Conservation (phyloP, 2,329 filamentous ascomycete species). For the Cadophora gregata region DNA sequence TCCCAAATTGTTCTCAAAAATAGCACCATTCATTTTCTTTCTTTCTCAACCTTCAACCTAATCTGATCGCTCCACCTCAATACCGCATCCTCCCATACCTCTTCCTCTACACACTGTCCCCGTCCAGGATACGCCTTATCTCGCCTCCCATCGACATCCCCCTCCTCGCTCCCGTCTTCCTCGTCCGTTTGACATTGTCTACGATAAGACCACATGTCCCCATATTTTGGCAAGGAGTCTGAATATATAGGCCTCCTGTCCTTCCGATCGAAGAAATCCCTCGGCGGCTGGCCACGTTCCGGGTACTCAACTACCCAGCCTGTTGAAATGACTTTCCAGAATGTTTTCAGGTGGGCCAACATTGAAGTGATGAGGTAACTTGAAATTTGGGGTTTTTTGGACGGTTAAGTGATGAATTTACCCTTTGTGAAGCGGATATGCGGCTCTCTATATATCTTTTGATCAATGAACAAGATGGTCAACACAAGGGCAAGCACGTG, state of each 20-base stretch:
- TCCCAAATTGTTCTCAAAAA: background rate
- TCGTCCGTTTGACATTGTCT: background rate
- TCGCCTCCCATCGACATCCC: background rate
- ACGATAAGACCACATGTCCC: slow-evolving; percentile 1
- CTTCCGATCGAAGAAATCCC: slow-evolving; percentile 36
- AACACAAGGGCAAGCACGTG: slow-evolving; percentile 1
- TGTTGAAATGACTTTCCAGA: slow-evolving; percentile 33
- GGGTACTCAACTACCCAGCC: slow-evolving; percentile 39
- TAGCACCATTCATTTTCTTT: background rate
- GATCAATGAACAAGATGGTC: too few relatives aligned
- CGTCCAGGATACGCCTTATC: background rate
- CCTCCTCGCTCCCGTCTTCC: slow-evolving; percentile 4
- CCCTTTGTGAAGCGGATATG: background rate
- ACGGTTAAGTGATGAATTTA: background rate
- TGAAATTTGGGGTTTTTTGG: too few relatives aligned
- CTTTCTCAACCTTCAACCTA: slow-evolving; percentile 1
- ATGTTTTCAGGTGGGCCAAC: slow-evolving; percentile 26
- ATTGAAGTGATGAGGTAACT: background rate
- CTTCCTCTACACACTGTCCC: background rate
- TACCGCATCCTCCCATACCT: slow-evolving; percentile 21
- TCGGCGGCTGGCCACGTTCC: slow-evolving; percentile 26
- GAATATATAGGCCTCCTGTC: slow-evolving; percentile 14
- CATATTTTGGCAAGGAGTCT: slow-evolving; percentile 1
- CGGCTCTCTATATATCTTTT: background rate
- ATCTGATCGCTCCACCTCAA: slow-evolving; percentile 26